Base-by-base conservation (phyloP, 345 rosid genomes). In the Physaria fendleri region DNA sequence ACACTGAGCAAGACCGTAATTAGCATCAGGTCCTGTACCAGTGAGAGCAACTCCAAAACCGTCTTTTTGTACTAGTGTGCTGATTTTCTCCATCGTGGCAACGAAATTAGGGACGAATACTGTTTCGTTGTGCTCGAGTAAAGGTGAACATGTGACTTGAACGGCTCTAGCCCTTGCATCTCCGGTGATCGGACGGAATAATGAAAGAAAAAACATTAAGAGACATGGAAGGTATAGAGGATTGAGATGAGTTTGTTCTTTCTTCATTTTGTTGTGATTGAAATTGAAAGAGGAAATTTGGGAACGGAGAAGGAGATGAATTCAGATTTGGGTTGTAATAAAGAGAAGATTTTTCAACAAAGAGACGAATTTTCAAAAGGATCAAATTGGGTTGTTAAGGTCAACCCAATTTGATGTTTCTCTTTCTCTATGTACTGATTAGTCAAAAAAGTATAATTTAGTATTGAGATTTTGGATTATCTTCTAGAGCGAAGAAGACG, bases 1-100 rank as follows among this genome's bases (percentile, higher is more conserved):
- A 65, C 98, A 92, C 68, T 88, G 96, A 0, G 93, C 84, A 2
- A 92, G 83, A 48, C 89, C 98, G 51, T 82, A 84, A 82, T 77
- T 84, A 10, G 35, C 54, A 12, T 92, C 89, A 0, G 81, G 84
- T 40, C 93, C 97, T 1, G 90, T 57, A 58, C 98, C 98, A 8
- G 83, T 71, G 21, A 68, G 63, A 0, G 96, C 82, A 12, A 15
- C 49, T 34, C 97, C 95, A 5, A 74, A 92, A 24, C 93, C 98
- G 0, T 66, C 17, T 0, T 55, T 47, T 30, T 88, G 85, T 35
- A 86, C 77, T 58, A 81, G 84, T 6, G 68, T 78, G 35, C 97
- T 83, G 64, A 88, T 84, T 21, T 84, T 88, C 44, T 84, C 95
- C 98, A 92, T 92, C 1, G 87, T 72, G 18, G 79, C 68, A 3